Evolutionary conservation across 805 yeast genomes (phyloP).

Genomic region (Candida orba): DNA sequence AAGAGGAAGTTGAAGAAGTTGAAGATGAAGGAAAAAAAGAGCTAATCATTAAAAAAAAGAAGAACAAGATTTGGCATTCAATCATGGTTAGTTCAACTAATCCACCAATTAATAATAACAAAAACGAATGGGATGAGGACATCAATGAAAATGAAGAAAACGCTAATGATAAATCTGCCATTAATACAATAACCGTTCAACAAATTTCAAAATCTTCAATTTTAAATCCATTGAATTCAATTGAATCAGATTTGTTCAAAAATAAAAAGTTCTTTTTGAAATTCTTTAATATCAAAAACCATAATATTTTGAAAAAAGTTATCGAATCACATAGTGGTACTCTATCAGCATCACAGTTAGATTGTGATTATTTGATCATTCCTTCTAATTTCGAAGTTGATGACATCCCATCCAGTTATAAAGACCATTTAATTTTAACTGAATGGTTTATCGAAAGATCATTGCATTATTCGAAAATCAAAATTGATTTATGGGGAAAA

Average conservation of each 20-base stretch:
- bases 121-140: conserved; percentile 19
- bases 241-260: conserved; percentile 28
- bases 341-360: conserved; percentile 5
- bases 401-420: conserved; percentile 10
- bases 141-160: conserved; percentile 3
- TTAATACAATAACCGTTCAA: conserved; percentile 5
- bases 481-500: conserved; percentile 56
- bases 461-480: conserved; percentile 44
- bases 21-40: conserved; percentile 12
- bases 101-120: conserved; percentile 1
- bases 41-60: conserved; percentile 13
- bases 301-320: conserved; percentile 31
- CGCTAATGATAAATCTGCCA: background rate
- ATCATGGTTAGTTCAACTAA: conserved; percentile 21
- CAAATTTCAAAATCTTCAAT: conserved; percentile 4
- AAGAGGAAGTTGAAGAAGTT: conserved; percentile 2
- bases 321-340: conserved; percentile 41
- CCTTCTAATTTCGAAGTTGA: conserved; percentile 17
- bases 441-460: conserved; percentile 81
- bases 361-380: conserved; percentile 11
- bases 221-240: background rate
- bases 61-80: conserved; percentile 36
- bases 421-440: conserved; percentile 38
- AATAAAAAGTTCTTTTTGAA: conserved; percentile 35
- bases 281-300: conserved; percentile 35